Conservation (phyloP, 352 stramenopile species). For the Elongisporangium undulatum region DNA sequence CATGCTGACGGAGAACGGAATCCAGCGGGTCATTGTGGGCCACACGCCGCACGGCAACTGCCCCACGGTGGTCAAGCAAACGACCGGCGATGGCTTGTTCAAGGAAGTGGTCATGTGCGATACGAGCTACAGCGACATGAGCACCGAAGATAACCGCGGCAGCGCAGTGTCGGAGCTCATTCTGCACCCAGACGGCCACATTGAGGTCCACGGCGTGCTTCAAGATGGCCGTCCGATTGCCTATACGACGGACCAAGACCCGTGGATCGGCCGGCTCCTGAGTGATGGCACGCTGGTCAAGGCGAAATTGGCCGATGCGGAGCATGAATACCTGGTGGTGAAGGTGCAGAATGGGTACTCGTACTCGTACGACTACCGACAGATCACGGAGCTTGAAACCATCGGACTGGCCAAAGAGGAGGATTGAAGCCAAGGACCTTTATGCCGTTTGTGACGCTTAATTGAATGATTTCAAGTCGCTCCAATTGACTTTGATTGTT, state of each 20-base stretch:
- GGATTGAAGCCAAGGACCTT: not conserved
- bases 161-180: conserved; percentile 72
- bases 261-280: conserved; percentile 42
- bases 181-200: conserved; percentile 42
- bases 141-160: conserved; percentile 70
- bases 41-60: conserved; percentile 92
- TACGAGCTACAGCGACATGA: conserved; percentile 89
- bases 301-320: conserved; percentile 30
- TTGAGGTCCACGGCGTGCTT: conserved; percentile 53
- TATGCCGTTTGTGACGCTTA: not conserved
- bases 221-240: conserved; percentile 37
- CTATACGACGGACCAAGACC: conserved; percentile 33
- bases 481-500: not conserved
- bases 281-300: conserved; percentile 62
- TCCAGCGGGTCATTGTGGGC: conserved; percentile 86
- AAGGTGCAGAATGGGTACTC: conserved; percentile 52
- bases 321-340: conserved; percentile 55
- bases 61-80: conserved; percentile 81
- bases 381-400: not conserved
- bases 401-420: not conserved
- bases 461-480: not conserved
- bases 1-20: conserved; percentile 61
- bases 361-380: conserved; percentile 51
- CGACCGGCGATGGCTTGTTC: conserved; percentile 26
- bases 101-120: conserved; percentile 89